Evolutionary conservation across 75 land plant species (phyloP).

Genomic region (Adiantum capillusveneris): DNA sequence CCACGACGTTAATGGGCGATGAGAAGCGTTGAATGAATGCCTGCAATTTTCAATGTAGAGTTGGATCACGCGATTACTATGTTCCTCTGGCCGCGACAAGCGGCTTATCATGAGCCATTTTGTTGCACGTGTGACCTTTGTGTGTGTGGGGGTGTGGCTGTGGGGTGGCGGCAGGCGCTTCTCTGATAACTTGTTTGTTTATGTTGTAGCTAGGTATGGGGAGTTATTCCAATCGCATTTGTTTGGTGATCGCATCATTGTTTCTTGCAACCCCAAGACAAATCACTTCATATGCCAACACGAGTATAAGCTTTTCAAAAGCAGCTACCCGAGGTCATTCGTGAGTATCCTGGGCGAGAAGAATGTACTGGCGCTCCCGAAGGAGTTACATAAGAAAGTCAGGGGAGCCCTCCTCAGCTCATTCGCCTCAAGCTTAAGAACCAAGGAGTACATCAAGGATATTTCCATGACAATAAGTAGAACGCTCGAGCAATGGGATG

Average conservation of each 20-base stretch:
- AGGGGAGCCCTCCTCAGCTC: background rate
- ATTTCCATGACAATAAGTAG: background rate
- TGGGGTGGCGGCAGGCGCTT: no score
- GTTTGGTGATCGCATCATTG: slow-evolving; percentile 28
- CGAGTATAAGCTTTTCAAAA: slow-evolving; percentile 10
- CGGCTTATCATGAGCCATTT: no score
- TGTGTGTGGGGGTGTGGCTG: no score
- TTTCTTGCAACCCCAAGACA: slow-evolving; percentile 17
- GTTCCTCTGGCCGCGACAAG: no score
- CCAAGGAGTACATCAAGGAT: background rate
- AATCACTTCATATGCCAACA: slow-evolving; percentile 23
- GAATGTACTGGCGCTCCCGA: slow-evolving; percentile 5
- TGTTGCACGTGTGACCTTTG: no score
- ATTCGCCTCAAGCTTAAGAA: background rate
- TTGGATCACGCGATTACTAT: no score
- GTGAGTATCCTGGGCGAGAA: slow-evolving; percentile 8
- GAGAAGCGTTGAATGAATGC: no score
- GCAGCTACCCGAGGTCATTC: slow-evolving; percentile 8
- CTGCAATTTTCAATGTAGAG: no score
- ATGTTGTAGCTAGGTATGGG: slow-evolving; percentile 25
- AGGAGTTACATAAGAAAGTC: slow-evolving; percentile 4
- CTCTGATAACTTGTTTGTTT: background rate
- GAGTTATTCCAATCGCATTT: slow-evolving; percentile 21
- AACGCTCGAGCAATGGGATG: background rate
- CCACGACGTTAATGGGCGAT: no score